Evolutionary conservation across 306 rosid genomes (phyloP), one percentile per base, ranked within the genome.

Genomic region (Oemleria cerasiformis): DNA sequence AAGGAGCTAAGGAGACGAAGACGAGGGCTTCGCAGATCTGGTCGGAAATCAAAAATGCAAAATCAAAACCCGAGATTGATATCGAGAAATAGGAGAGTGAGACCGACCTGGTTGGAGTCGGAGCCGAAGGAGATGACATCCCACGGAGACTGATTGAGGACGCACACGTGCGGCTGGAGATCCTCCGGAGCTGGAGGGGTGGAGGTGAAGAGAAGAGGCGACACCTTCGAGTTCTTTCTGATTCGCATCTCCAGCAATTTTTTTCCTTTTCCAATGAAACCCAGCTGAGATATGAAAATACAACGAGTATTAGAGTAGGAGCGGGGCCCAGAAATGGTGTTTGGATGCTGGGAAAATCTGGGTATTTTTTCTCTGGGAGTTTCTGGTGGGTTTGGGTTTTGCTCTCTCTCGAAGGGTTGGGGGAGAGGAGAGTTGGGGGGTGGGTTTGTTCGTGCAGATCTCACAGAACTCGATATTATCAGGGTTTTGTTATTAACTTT

Each of bases 101-200:
- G 79, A 62, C 63, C 65, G 73, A 93, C 97, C 93, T 85, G 85
- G 81, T 68, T 10, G 4, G 80, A 73, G 81, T 75, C 75, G 13
- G 75, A 74, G 40, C 64, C 76, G 70, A 87, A 82, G 76, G 88
- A 81, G 83, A 79, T 80, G 81, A 84, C 86, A 81, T 93, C 98
- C 98, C 98, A 93, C 9, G 97, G 89, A 5, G 93, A 88, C 77
- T 86, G 97, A 78, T 90, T 93, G 51, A 93, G 86, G 73, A 78
- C 89, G 82, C 98, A 93, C 67, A 87, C 78, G 83, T 83, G 88
- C 2, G 88, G 67, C 63, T 82, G 93, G 34, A 76, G 77, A 5
- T 56, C 65, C 72, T 79, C 72, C 44, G 87, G 79, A 70, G 76
- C 77, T 67, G 85, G 79, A 68, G 68, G 84, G 59, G 64, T 25